Evolutionary conservation across 2,329 filamentous ascomycete genomes (phyloP).

Genomic region (Acrodontium crateriforme): DNA sequence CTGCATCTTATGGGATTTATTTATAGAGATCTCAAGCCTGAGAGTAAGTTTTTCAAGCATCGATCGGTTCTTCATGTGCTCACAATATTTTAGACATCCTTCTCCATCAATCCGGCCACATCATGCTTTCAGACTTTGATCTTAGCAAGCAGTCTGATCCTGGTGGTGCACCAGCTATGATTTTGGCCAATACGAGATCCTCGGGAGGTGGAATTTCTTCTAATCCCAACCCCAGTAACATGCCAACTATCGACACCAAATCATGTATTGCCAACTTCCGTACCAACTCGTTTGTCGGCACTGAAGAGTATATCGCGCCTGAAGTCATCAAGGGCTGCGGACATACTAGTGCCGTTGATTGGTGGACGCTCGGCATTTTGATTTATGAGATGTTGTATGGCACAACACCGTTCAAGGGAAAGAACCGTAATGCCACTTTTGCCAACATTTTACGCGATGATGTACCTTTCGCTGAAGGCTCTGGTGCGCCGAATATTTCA

Average conservation of each 20-base stretch:
- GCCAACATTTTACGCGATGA: slow-evolving; percentile 94
- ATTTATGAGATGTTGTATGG: slow-evolving; percentile 99
- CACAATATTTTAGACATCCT: slow-evolving; percentile 63
- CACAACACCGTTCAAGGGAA: slow-evolving; percentile 97
- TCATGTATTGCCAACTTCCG: slow-evolving; percentile 97
- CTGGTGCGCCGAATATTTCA: slow-evolving; percentile 70
- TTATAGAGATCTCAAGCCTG: slow-evolving; percentile 92
- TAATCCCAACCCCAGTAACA: slow-evolving; percentile 41
- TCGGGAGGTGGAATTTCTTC: slow-evolving; percentile 53
- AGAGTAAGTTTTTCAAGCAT: slow-evolving; percentile 49
- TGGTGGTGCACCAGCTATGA: slow-evolving; percentile 95
- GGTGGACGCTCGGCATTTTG: slow-evolving; percentile 96
- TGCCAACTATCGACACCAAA: slow-evolving; percentile 96
- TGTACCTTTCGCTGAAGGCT: slow-evolving; percentile 86
- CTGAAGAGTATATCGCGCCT: slow-evolving; percentile 96
- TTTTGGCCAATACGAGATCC: slow-evolving; percentile 38
- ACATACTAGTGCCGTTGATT: slow-evolving; percentile 95
- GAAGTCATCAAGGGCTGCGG: slow-evolving; percentile 98
- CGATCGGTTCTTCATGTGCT: slow-evolving; percentile 15
- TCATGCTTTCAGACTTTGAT: slow-evolving; percentile 99
- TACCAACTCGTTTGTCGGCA: slow-evolving; percentile 96
- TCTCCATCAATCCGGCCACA: slow-evolving; percentile 96
- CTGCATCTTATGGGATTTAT: slow-evolving; percentile 99
- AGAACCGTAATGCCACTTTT: slow-evolving; percentile 96
- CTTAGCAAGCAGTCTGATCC: slow-evolving; percentile 94